A percentile compares a stretch with the other conserved stretches of the same genome.
phyloP scores from a whole-genome alignment of 1,284 basidiomycete genomes.

The Puccinia novopanici region DNA sequence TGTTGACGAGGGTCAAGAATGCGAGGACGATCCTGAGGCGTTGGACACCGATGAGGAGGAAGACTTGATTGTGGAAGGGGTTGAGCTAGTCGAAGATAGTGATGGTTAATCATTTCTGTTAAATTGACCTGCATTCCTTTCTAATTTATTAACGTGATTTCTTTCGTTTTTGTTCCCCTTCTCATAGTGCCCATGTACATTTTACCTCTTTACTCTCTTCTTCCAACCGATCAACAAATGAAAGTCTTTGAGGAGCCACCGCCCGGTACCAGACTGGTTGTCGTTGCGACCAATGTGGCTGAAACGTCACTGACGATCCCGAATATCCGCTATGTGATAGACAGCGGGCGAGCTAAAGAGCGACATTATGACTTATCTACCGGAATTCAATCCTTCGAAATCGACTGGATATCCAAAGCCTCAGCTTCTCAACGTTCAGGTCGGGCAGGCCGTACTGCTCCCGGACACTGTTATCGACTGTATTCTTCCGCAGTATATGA shows the following conservation, averaged over 20 bases:
- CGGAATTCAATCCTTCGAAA: conserved; percentile 72
- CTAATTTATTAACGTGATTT: neutral
- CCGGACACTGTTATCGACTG: conserved; percentile 75
- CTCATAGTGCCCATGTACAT: conserved; percentile 69
- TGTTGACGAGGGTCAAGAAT: conserved; percentile 61
- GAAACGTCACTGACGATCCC: conserved; percentile 79
- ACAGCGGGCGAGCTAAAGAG: conserved; percentile 79
- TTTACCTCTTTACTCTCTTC: conserved; percentile 72
- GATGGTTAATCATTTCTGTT: conserved; percentile 57
- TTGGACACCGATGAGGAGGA: conserved; percentile 62
- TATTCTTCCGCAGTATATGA: conserved; percentile 80
- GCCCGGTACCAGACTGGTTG: conserved; percentile 68
- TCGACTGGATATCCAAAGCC: conserved; percentile 75
- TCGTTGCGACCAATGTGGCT: conserved; percentile 75
- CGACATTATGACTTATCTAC: conserved; percentile 67
- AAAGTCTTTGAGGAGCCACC: conserved; percentile 71
- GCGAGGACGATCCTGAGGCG: conserved; percentile 58
- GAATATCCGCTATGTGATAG: conserved; percentile 74
- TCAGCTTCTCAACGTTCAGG: conserved; percentile 73
- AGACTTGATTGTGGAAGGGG: conserved; percentile 57
- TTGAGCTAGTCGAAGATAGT: conserved; percentile 59
- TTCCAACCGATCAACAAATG: conserved; percentile 74
- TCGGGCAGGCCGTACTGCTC: conserved; percentile 74
- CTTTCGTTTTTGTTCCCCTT: neutral
- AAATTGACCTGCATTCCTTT: neutral